These are phyloP conservation scores for Cladorrhinum sp. DNA, from an alignment of 2,329 filamentous ascomycete genomes.

Conservation along the genomic window DNA sequence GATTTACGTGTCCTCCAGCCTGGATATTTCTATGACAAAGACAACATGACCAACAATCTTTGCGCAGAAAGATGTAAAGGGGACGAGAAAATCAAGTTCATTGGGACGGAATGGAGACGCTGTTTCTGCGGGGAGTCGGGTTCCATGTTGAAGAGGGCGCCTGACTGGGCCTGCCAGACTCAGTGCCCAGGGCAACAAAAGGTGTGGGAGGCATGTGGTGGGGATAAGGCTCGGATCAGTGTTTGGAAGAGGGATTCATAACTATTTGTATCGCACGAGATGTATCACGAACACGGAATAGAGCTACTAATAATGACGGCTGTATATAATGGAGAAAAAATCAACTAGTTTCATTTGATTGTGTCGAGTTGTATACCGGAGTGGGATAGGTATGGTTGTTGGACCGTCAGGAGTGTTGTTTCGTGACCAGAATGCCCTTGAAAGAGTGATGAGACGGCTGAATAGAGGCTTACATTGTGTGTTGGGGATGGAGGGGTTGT, in stretches of 20 bases:
- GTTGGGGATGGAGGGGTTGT: too few species aligned
- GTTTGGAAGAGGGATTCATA: not conserved
- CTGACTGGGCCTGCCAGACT: conserved; percentile 2
- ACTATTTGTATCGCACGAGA: too few species aligned
- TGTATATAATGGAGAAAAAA: too few species aligned
- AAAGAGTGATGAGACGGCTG: too few species aligned
- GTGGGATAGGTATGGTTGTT: too few species aligned
- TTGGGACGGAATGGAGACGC: not conserved
- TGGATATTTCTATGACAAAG: not conserved
- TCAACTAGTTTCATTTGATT: too few species aligned
- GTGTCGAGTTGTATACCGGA: too few species aligned
- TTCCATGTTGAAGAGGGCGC: not conserved
- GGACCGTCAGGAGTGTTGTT: too few species aligned
- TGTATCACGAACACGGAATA: too few species aligned
- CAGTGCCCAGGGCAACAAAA: conserved; percentile 2
- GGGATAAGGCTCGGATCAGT: not conserved
- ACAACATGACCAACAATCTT: conserved; percentile 3
- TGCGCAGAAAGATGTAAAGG: not conserved
- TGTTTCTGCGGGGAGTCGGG: not conserved
- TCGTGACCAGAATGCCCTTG: too few species aligned
- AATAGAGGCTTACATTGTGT: too few species aligned
- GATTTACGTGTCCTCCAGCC: not conserved
- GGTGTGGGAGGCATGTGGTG: conserved; percentile 3
- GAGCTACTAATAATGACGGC: too few species aligned
- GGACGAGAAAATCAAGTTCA: not conserved